A percentile compares a stretch with the other conserved stretches of the same genome.
phyloP scores from a whole-genome alignment of 768 basidiomycete genomes.

The Pisolithus orientalis region DNA sequence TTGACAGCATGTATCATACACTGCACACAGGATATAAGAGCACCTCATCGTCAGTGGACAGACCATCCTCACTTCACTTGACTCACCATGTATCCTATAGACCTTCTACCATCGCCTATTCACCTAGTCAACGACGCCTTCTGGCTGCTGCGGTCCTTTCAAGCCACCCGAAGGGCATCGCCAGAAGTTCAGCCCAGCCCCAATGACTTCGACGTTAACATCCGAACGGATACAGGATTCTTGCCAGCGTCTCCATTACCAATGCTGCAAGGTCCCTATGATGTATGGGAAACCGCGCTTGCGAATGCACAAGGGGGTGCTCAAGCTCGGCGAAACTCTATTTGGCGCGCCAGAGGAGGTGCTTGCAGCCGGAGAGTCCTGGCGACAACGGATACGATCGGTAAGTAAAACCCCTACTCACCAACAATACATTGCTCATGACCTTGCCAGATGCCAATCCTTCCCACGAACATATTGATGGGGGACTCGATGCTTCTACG shows the following conservation, averaged over 20 bases:
- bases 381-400: constrained; percentile 57
- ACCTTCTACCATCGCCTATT: constrained; percentile 49
- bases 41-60: not conserved
- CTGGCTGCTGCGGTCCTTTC: constrained; percentile 40
- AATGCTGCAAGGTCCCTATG: constrained; percentile 46
- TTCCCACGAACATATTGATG: constrained; percentile 50
- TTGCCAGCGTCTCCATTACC: constrained; percentile 65
- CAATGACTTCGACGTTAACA: constrained; percentile 47
- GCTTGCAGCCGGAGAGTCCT: constrained; percentile 52
- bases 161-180: constrained; percentile 26
- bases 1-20: constrained; percentile 21
- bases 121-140: constrained; percentile 43
- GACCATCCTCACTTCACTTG: constrained; percentile 5
- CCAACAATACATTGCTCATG: constrained; percentile 8
- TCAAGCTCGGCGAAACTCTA: constrained; percentile 55
- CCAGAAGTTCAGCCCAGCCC: constrained; percentile 30
- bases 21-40: constrained; percentile 26
- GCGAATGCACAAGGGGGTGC: constrained; percentile 42
- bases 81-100: constrained; percentile 21
- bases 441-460: constrained; percentile 57
- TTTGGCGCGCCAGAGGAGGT: constrained; percentile 42
- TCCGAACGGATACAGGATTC: constrained; percentile 64
- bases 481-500: constrained; percentile 58
- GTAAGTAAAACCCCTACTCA: constrained; percentile 39
- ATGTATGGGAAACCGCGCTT: constrained; percentile 68